Base-by-base conservation (phyloP, 2,329 filamentous ascomycete genomes). In the Phyllosticta capitalensis region DNA sequence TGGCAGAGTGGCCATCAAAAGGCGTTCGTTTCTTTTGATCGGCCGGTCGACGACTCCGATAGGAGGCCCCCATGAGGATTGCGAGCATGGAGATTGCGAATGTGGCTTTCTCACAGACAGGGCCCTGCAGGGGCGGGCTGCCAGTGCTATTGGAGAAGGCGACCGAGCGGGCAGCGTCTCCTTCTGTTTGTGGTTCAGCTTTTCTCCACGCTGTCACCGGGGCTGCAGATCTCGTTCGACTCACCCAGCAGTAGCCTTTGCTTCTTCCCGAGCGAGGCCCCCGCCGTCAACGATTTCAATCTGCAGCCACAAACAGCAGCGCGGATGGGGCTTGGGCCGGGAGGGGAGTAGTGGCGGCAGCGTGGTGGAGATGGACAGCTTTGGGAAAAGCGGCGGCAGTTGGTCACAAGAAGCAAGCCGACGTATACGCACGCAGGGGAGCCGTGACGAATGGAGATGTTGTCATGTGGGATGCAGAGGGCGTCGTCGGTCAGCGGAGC, bases 51-150 rank as follows among this genome's bases (percentile, higher is more conserved):
- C 55, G 22, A 53, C 17, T 21, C 22, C 22, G 51, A 26, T 4
- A 53, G 51, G 48, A 50, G 28, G 28, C 28, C 48, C 48, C 48
- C 48, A 50, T 21, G 51, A 22, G 19, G 51, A 17, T 28, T 20
- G 24, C 52, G 24, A 24, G 52, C 52, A n/a, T 53, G 52, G 60
- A 38, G 60, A 67, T 65, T 65, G 66, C 66, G 65, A 66, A 58
- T 68, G 66, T 71, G 69, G 68, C 67, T 68, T 63, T 60, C 30
- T 38, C 61, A 67, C 61, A 67, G 67, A 67, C 67, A 70, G 66
- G 59, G 65, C 67, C 68, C 66, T 62, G 65, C 58, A 24, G 58
- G 52, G 61, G 54, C 66, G 67, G 69, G 66, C 64, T 67, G 68
- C 67, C 65, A 68, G 66, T 69, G 69, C 67, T 67, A 71, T 64